Conservation (phyloP, 805 yeast species). For the Brettanomyces sp. region DNA sequence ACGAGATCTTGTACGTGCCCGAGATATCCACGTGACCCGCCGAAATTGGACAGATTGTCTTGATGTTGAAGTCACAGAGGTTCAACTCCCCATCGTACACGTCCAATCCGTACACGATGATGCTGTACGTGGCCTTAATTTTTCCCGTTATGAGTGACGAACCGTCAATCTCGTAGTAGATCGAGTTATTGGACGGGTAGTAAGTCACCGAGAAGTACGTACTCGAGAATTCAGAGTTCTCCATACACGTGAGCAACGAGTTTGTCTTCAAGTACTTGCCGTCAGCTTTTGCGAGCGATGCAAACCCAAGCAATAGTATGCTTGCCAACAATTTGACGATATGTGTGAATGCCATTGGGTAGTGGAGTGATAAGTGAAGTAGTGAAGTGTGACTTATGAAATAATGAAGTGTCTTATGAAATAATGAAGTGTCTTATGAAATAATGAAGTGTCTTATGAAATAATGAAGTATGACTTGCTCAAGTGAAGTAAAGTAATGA, state of each 20-base stretch:
- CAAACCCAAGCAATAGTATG: not conserved
- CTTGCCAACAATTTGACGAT: no score
- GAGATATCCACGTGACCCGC: conserved; percentile 77
- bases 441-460: no score
- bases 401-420: no score
- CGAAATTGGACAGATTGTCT: conserved; percentile 70
- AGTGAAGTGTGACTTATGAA: no score
- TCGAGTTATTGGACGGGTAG: conserved; percentile 56
- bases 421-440: no score
- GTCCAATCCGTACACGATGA: conserved; percentile 76
- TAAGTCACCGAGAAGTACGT: conserved; percentile 68
- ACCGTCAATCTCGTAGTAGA: conserved; percentile 63
- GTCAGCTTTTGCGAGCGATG: not conserved
- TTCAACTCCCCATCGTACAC: conserved; percentile 45
- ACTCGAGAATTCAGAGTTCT: conserved; percentile 77
- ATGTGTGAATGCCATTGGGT: no score
- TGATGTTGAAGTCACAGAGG: conserved; percentile 50
- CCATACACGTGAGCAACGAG: conserved; percentile 88
- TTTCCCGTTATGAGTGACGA: conserved; percentile 69
- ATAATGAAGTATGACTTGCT: no score
- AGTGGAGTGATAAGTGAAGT: no score
- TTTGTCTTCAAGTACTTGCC: conserved; percentile 25
- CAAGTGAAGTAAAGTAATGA: no score
- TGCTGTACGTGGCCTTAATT: conserved; percentile 52
- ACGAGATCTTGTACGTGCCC: conserved; percentile 31